These are phyloP conservation scores for Hortaea werneckii DNA, from an alignment of 2,329 filamentous ascomycete species.

Conservation along the genomic window DNA sequence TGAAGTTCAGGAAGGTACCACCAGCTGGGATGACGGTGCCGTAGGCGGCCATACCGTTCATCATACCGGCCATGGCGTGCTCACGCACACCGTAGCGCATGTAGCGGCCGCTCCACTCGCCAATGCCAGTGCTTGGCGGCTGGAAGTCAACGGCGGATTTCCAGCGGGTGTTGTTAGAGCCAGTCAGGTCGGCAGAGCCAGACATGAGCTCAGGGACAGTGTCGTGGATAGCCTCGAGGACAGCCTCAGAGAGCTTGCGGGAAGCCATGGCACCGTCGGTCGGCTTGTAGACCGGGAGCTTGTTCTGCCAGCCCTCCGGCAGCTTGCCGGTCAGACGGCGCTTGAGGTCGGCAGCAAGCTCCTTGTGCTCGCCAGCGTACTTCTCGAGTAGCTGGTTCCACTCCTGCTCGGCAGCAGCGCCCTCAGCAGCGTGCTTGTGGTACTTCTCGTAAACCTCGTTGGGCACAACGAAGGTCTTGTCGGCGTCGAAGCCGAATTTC, in stretches of 20 bases:
- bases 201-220: conserved; percentile 83
- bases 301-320: conserved; percentile 93
- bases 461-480: conserved; percentile 84
- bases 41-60: conserved; percentile 92
- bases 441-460: conserved; percentile 91
- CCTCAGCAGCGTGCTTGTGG: conserved; percentile 71
- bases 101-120: conserved; percentile 85
- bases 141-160: conserved; percentile 98
- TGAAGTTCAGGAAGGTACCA: conserved; percentile 99
- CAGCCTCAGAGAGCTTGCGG: conserved; percentile 90
- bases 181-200: conserved; percentile 94
- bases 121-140: conserved; percentile 73
- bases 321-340: conserved; percentile 76
- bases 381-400: conserved; percentile 91
- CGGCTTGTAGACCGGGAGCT: conserved; percentile 81
- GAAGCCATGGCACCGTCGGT: conserved; percentile 77
- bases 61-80: conserved; percentile 84
- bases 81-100: conserved; percentile 86
- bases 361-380: conserved; percentile 68
- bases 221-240: conserved; percentile 77
- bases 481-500: conserved; percentile 93
- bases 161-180: conserved; percentile 97
- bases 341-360: conserved; percentile 68
- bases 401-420: conserved; percentile 81
- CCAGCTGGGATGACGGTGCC: conserved; percentile 87